These are phyloP conservation scores for Saccharum hybrid DNA, from an alignment of 202 grass and related monocot genomes.

Conservation along the genomic window DNA sequence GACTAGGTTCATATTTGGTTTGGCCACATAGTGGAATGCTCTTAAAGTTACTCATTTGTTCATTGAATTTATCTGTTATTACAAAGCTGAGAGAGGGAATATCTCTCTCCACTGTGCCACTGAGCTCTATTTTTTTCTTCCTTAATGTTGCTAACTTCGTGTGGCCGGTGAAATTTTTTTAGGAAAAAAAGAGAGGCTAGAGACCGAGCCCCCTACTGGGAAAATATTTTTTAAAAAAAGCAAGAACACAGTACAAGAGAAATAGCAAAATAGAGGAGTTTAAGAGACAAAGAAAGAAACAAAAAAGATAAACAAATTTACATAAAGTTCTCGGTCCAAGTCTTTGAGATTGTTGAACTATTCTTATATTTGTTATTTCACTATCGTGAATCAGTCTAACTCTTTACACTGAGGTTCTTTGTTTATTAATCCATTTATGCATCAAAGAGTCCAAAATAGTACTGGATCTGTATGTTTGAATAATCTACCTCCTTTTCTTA, in stretches of 20 bases:
- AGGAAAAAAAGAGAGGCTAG: not conserved
- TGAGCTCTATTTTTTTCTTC: not conserved
- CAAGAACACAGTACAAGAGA: not conserved
- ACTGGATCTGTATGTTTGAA: not conserved
- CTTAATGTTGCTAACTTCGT: conserved; percentile 3
- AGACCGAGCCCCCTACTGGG: not conserved
- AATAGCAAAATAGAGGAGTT: too few relatives aligned
- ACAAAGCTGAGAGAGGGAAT: not conserved
- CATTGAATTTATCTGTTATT: not conserved
- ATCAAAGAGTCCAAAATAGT: not conserved
- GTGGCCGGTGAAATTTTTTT: not conserved
- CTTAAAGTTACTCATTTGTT: not conserved
- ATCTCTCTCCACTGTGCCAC: conserved; percentile 18
- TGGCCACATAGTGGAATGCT: conserved; percentile 3
- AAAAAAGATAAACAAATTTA: not conserved
- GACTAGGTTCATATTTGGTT: not conserved
- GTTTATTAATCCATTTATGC: not conserved
- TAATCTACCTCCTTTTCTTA: not conserved
- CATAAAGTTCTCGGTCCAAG: too few relatives aligned
- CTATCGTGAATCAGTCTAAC: not conserved
- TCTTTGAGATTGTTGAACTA: not conserved
- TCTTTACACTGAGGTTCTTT: not conserved
- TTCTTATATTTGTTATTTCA: not conserved
- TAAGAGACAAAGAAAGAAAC: not conserved
- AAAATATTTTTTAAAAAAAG: too few relatives aligned